These are phyloP conservation scores for Heimioporus sp. DNA, from an alignment of 768 basidiomycete species.

Conservation along the genomic window DNA sequence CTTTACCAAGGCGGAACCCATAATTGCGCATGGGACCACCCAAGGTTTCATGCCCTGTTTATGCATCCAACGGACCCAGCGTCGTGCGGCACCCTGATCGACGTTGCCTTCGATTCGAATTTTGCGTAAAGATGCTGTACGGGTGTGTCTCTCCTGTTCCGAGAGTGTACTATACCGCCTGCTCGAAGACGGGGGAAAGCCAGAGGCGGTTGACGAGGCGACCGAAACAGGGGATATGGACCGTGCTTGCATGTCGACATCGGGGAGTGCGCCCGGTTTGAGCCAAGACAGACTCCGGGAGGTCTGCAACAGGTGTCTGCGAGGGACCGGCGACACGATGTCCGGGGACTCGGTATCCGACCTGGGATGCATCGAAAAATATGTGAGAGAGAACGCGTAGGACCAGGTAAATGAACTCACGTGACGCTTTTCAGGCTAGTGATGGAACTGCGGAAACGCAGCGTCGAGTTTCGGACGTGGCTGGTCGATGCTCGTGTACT, in stretches of 20 bases:
- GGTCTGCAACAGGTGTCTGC: constrained; percentile 59
- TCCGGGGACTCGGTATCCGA: constrained; percentile 34
- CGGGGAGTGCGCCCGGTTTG: constrained; percentile 37
- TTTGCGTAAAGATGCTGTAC: constrained; percentile 12
- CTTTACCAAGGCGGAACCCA: constrained; percentile 57
- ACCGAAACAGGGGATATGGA: constrained; percentile 43
- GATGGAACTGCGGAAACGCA: constrained; percentile 16
- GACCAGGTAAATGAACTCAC: constrained; percentile 12
- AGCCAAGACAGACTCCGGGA: constrained; percentile 64
- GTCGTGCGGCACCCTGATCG: constrained; percentile 46
- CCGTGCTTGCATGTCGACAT: constrained; percentile 43
- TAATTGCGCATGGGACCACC: constrained; percentile 57
- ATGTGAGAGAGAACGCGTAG: too few species aligned
- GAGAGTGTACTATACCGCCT: constrained; percentile 41
- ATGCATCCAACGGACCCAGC: constrained; percentile 83
- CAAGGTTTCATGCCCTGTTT: constrained; percentile 56
- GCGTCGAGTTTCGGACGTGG: constrained; percentile 5
- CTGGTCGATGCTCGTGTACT: constrained; percentile 4
- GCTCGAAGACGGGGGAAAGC: constrained; percentile 20
- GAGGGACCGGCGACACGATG: constrained; percentile 66
- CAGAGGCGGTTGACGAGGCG: constrained; percentile 27
- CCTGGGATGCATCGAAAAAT: constrained; percentile 5
- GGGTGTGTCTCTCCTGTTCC: constrained; percentile 30
- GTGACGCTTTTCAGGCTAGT: constrained; percentile 10
- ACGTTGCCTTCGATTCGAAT: constrained; percentile 13